Evolutionary conservation across 192 early-diverging fungal genomes (phyloP).

Genomic region (Spinellus fusiger): DNA sequence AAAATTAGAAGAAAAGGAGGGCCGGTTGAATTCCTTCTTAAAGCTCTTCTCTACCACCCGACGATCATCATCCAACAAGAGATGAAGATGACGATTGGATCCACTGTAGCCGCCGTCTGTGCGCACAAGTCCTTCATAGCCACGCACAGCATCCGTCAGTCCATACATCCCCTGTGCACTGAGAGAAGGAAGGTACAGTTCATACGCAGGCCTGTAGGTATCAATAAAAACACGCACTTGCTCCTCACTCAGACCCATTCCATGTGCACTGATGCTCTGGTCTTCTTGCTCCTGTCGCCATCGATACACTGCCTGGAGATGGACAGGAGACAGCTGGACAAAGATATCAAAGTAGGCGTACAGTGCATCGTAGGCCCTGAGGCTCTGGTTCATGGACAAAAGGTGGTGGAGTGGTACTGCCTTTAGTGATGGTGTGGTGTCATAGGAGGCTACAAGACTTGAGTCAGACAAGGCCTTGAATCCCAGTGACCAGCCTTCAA

Average conservation of each 20-base stretch:
- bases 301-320: conserved; percentile 62
- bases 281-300: conserved; percentile 92
- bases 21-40: not conserved
- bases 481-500: conserved; percentile 93
- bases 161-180: conserved; percentile 43
- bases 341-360: conserved; percentile 73
- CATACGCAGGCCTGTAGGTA: conserved; percentile 85
- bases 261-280: conserved; percentile 34
- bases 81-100: conserved; percentile 29
- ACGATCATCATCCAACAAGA: conserved; percentile 35
- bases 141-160: not conserved
- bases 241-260: conserved; percentile 55
- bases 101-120: conserved; percentile 1
- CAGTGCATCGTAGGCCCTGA: conserved; percentile 48
- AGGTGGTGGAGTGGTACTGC: conserved; percentile 41
- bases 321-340: conserved; percentile 58
- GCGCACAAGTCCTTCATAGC: conserved; percentile 17
- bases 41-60: conserved; percentile 9
- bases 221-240: conserved; percentile 81
- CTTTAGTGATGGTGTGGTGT: conserved; percentile 3
- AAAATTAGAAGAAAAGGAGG: not conserved
- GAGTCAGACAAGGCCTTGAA: conserved; percentile 57
- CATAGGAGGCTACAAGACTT: conserved; percentile 1
- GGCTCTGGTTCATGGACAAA: conserved; percentile 36
- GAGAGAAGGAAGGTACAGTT: conserved; percentile 48